These are phyloP conservation scores for Rhododendron molle DNA, from an alignment of 148 eudicot genomes.

Conservation along the genomic window DNA sequence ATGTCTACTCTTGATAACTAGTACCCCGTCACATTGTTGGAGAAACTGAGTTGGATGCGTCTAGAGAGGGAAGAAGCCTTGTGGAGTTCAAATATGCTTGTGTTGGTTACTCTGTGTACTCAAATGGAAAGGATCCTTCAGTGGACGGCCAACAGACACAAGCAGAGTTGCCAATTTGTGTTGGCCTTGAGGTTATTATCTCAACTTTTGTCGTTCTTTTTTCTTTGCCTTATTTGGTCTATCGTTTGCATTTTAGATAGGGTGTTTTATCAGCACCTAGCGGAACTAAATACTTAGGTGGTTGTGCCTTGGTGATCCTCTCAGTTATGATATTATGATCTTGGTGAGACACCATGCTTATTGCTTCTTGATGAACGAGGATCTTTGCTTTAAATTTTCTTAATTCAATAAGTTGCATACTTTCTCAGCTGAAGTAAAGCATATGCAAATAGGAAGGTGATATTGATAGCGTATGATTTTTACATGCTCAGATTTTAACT, in stretches of 20 bases:
- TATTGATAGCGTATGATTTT: neutral
- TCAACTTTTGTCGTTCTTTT: neutral
- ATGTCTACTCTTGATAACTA: constrained; percentile 27
- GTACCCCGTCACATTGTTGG: constrained; percentile 72
- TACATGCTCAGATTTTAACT: neutral
- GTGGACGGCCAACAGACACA: constrained; percentile 21
- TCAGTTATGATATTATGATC: no score
- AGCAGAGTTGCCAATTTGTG: constrained; percentile 70
- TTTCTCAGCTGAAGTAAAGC: neutral
- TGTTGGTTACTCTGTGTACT: constrained; percentile 78
- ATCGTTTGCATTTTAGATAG: neutral
- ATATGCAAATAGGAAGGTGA: constrained; percentile 3
- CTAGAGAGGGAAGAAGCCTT: constrained; percentile 64
- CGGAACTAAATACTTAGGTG: neutral
- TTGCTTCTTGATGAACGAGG: neutral
- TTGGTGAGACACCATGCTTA: neutral
- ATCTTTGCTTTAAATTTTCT: neutral
- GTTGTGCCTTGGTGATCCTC: neutral
- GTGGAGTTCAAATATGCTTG: constrained; percentile 77
- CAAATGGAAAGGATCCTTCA: constrained; percentile 41
- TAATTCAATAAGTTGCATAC: neutral
- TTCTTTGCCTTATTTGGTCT: neutral
- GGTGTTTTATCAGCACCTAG: neutral
- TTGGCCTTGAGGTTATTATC: constrained; percentile 70
- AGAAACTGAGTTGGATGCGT: constrained; percentile 71